Conservation (phyloP, 371 early-diverging fungal genomes). For the Apophysomyces ossiformis region DNA sequence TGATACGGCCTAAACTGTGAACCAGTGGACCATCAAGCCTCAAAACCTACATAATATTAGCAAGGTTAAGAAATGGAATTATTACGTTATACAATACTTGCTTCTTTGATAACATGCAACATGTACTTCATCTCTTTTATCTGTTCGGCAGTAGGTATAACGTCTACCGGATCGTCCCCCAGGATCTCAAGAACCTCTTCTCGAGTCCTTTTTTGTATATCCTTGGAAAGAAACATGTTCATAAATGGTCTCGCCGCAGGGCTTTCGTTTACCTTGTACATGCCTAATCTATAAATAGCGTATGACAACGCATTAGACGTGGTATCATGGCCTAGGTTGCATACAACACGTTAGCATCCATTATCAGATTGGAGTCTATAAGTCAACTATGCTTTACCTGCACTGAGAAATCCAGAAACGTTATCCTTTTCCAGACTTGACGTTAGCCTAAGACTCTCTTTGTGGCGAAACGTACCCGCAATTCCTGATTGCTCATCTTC, state of each 20-base stretch:
- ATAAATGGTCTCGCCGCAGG: background rate
- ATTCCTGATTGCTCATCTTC: conserved; percentile 31
- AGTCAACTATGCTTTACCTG: conserved; percentile 8
- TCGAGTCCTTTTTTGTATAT: conserved; percentile 33
- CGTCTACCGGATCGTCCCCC: conserved; percentile 22
- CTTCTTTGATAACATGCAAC: conserved; percentile 28
- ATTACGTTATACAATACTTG: background rate
- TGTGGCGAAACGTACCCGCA: conserved; percentile 26
- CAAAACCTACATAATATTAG: conserved; percentile 30
- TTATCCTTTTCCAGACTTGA: conserved; percentile 19
- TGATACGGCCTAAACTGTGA: background rate
- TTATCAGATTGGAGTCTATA: conserved; percentile 19
- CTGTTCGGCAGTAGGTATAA: conserved; percentile 23
- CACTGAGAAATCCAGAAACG: conserved; percentile 36
- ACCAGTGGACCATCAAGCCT: conserved; percentile 35
- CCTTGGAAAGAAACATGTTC: conserved; percentile 5
- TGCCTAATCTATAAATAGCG: conserved; percentile 27
- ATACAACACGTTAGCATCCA: background rate
- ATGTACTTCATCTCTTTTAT: conserved; percentile 21
- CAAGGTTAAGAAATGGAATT: too few relatives aligned
- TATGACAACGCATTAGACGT: conserved; percentile 25
- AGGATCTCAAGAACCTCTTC: conserved; percentile 27
- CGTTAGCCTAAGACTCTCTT: background rate
- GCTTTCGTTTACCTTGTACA: conserved; percentile 26
- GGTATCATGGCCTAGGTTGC: conserved; percentile 22